A percentile compares a stretch with the other conserved stretches of the same genome.
These are phyloP conservation scores for Comarum palustre DNA, from an alignment of 306 rosid species.

Conservation along the genomic window DNA sequence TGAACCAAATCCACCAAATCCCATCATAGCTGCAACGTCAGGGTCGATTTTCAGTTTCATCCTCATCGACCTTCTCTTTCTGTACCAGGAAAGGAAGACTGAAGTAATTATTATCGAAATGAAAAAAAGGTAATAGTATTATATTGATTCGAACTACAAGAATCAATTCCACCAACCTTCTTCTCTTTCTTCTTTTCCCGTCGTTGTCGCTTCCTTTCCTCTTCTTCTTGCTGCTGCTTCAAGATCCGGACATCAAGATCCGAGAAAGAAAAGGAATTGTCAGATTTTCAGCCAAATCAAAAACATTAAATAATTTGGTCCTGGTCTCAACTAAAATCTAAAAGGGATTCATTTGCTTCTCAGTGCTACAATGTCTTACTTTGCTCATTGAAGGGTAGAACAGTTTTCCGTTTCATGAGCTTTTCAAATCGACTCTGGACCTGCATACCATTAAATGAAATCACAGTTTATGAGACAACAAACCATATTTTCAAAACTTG, in stretches of 20 bases:
- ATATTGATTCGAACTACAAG: slow-evolving; percentile 6
- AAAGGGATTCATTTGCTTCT: slow-evolving; percentile 2
- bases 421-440: slow-evolving; percentile 85
- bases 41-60: slow-evolving; percentile 79
- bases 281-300: not conserved
- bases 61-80: slow-evolving; percentile 80
- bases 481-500: not conserved
- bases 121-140: not conserved
- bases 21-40: slow-evolving; percentile 96
- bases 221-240: slow-evolving; percentile 97
- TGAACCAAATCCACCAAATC: slow-evolving; percentile 89
- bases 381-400: slow-evolving; percentile 85
- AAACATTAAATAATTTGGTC: slow-evolving; percentile 5
- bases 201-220: slow-evolving; percentile 81
- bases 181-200: slow-evolving; percentile 91
- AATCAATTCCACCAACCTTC: slow-evolving; percentile 49
- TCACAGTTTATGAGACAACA: slow-evolving; percentile 8
- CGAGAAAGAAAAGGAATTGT: slow-evolving; percentile 20
- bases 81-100: slow-evolving; percentile 29
- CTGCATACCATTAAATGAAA: slow-evolving; percentile 44
- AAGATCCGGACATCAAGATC: slow-evolving; percentile 91
- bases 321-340: not conserved
- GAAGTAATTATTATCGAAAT: not conserved
- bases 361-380: slow-evolving; percentile 42
- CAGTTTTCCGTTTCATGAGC: slow-evolving; percentile 79